Percentiles rank a stretch among this genome's conserved stretches.
Evolutionary conservation across 2,329 filamentous ascomycete species (phyloP).

Genomic region (Chaetomium strumarium): DNA sequence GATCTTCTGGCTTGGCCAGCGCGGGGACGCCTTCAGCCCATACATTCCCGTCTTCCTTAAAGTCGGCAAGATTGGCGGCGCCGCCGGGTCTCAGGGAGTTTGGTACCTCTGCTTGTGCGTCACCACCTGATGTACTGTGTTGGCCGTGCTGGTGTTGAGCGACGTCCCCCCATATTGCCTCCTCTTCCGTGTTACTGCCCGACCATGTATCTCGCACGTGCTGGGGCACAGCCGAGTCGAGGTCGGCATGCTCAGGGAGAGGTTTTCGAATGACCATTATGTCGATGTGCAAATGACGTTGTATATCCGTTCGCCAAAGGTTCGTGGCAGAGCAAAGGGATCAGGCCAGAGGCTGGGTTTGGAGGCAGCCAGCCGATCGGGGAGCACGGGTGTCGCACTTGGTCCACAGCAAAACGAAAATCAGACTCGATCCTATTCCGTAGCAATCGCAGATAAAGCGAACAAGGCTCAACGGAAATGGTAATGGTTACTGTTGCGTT

Average conservation of each 20-base stretch:
- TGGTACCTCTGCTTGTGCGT: constrained; percentile 25
- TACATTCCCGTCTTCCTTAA: constrained; percentile 32
- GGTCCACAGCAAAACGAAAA: too few relatives aligned
- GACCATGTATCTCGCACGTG: constrained; percentile 28
- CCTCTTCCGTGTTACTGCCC: constrained; percentile 28
- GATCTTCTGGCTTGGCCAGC: neutral
- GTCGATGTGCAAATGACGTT: neutral
- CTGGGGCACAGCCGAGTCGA: constrained; percentile 24
- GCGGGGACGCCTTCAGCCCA: constrained; percentile 28
- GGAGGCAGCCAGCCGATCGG: neutral
- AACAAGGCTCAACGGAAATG: too few relatives aligned
- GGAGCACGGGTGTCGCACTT: neutral
- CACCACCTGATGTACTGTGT: constrained; percentile 4
- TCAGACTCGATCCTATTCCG: too few relatives aligned
- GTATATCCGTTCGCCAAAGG: neutral
- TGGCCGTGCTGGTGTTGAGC: neutral
- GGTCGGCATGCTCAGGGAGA: constrained; percentile 27
- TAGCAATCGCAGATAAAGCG: too few relatives aligned
- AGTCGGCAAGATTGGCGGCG: constrained; percentile 21
- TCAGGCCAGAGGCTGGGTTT: neutral
- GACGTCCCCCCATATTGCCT: constrained; percentile 28
- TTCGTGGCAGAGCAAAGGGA: neutral
- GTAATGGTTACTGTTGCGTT: neutral
- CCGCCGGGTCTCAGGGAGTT: constrained; percentile 31
- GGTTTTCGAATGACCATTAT: constrained; percentile 40